Conservation (phyloP, 495 filamentous ascomycete genomes). For the Penicillium taxi region DNA sequence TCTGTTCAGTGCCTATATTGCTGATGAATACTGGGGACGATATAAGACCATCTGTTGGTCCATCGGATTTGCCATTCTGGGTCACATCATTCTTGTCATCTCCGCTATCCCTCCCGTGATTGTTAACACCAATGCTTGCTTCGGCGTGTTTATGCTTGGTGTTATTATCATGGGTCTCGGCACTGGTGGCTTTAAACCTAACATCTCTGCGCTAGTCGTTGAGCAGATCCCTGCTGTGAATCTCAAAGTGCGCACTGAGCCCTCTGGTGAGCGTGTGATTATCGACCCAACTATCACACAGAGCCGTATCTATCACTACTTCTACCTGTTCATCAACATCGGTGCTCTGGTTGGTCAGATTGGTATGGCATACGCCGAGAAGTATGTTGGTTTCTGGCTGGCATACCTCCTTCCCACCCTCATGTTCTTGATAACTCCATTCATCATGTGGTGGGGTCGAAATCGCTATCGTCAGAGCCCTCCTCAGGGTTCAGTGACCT, state of each 20-base stretch:
- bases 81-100: slow-evolving; percentile 57
- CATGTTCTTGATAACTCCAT: slow-evolving; percentile 50
- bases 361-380: slow-evolving; percentile 58
- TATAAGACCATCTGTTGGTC: slow-evolving; percentile 60
- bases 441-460: slow-evolving; percentile 51
- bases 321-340: slow-evolving; percentile 48
- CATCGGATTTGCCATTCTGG: slow-evolving; percentile 51
- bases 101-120: slow-evolving; percentile 57
- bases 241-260: slow-evolving; percentile 21
- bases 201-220: slow-evolving; percentile 52
- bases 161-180: slow-evolving; percentile 48
- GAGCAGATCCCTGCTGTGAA: slow-evolving; percentile 40
- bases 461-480: slow-evolving; percentile 50
- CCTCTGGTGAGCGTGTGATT: slow-evolving; percentile 55
- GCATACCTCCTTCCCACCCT: slow-evolving; percentile 54
- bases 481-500: slow-evolving; percentile 57
- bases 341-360: slow-evolving; percentile 45
- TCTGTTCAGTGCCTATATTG: slow-evolving; percentile 60
- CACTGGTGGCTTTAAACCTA: slow-evolving; percentile 54
- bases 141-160: slow-evolving; percentile 50
- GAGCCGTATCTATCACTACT: slow-evolving; percentile 30
- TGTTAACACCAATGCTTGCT: slow-evolving; percentile 41
- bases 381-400: slow-evolving; percentile 73
- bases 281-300: slow-evolving; percentile 53
- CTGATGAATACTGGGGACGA: slow-evolving; percentile 64